Base-by-base conservation (phyloP, 2,329 filamentous ascomycete genomes). In the Cordyceps pruinosa region DNA sequence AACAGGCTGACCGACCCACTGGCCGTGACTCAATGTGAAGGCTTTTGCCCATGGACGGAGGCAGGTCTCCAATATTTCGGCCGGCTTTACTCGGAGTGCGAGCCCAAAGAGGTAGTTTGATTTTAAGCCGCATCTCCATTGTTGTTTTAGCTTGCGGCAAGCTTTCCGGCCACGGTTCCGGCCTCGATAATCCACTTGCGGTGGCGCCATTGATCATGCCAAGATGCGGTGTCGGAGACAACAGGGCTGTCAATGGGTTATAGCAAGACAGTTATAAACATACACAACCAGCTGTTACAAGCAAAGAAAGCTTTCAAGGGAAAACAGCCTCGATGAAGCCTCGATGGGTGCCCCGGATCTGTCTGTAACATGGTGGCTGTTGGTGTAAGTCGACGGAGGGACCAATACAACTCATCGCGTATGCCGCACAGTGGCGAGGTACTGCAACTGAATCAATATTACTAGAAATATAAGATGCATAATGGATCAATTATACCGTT, bases 111-210 rank as follows among this genome's bases (percentile, higher is more conserved):
- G 42, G 42, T 30, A 46, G 23, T 45, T 53, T 26, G 12, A 5
- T 47, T 46, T 55, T 47, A 47, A 55, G 52, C 52, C 52, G 52
- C 52, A 55, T 55, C 52, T 37, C 42, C 23, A 47, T 35, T 25
- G 21, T 13, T 19, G 15, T 45, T 17, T 30, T 51, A 51, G 48
- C 48, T 35, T 26, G 50, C 50, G 50, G 50, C 28, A 47, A 39
- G 17, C 42, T 23, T 55, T 55, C 52, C 52, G 52, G 52, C 52
- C 50, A 53, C 39, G 6, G 39, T 53, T 53, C 39, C 50, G 50
- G 50, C 52, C 51, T 46, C 42, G 12, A 12, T 13, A 35, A 46
- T 47, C 52, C 52, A 55, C 52, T 55, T 47, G 26, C 28, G 37
- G 41, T 54, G 41, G 51, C 51, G 41, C 51, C 51, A 54, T 46